Base-by-base conservation (phyloP, 2,329 filamentous ascomycete species). In the Cladophialophora bantiana region DNA sequence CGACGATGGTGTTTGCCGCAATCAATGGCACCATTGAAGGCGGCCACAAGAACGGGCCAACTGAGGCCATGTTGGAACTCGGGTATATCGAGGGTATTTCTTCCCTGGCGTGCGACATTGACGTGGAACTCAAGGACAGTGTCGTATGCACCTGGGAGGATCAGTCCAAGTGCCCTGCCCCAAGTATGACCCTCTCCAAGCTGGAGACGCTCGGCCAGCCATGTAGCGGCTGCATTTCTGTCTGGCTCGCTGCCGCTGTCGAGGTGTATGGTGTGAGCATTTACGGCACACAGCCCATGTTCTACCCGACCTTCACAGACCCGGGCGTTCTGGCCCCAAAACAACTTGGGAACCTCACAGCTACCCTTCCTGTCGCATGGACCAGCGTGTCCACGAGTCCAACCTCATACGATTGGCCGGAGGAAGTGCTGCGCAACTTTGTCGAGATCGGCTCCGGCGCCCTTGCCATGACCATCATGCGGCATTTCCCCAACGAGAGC, bases 401-500 rank as follows among this genome's bases (percentile, higher is more conserved):
- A 18, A 54, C 31, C 15, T 54, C 42, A 18, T 48, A 54, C 52
- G 4, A 7, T 1, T 54, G 52, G 52, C n/a, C 52, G 31, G 10
- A 54, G 52, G 15, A 54, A 2, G 10, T 54, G 26, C 52, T 54
- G 52, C 52, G 52, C 31, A 54, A 54, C 15, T 54, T 54, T 35
- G 13, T 54, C 52, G 52, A 54, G 52, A 26, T 54, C 34, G 52
- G 52, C 52, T 54, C 52, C 10, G 52, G 52, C 31, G 52, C 52
- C 26, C 13, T 54, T 5, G 52, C 52, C 26, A 54, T 35, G 7
- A 54, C 52, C 52, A 54, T 54, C 26, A 54, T 54, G 52, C 52
- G 52, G 7, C 52, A 54, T 18, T 54, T 54, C 52, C 52, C 52
- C 52, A 54, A 54, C 52, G 52, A 54, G 52, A 54, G 31, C n/a